phyloP scores from a whole-genome alignment of 768 basidiomycete genomes.

The Boletus subcaerulescens region DNA sequence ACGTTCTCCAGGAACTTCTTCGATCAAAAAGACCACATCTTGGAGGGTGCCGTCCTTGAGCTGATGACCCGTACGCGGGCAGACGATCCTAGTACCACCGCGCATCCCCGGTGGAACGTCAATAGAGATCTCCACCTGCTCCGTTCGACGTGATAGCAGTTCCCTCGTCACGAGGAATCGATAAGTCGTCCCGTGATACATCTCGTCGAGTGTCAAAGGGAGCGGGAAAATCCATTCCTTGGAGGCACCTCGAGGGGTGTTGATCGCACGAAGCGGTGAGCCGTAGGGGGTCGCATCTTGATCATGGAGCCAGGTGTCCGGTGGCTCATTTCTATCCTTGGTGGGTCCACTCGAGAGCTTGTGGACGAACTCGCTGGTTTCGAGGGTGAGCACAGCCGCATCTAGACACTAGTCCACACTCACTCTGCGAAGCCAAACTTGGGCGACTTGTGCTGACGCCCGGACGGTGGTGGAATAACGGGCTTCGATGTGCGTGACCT shows the following conservation, averaged over 20 bases:
- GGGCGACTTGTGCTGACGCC: constrained; percentile 18
- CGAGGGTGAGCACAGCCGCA: constrained; percentile 6
- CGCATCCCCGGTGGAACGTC: constrained; percentile 62
- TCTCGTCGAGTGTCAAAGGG: constrained; percentile 57
- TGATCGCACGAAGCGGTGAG: constrained; percentile 41
- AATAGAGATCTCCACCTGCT: constrained; percentile 57
- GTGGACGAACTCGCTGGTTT: constrained; percentile 28
- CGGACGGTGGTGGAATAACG: constrained; percentile 29
- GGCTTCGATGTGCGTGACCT: constrained; percentile 22
- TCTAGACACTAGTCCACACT: constrained; percentile 6
- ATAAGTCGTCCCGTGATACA: constrained; percentile 53
- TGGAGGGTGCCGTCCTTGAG: constrained; percentile 53
- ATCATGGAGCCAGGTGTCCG: constrained; percentile 3
- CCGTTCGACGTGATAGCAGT: constrained; percentile 45
- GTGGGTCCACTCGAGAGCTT: constrained; percentile 23
- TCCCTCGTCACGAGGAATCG: constrained; percentile 60
- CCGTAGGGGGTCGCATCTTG: constrained; percentile 26
- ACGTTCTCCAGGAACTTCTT: constrained; percentile 54
- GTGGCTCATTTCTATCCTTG: constrained; percentile 3
- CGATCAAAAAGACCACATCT: constrained; percentile 65
- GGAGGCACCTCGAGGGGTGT: constrained; percentile 37
- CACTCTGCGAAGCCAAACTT: constrained; percentile 29
- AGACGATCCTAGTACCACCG: constrained; percentile 56
- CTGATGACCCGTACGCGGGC: constrained; percentile 67
- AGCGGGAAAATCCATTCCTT: constrained; percentile 72